Evolutionary conservation across 352 stramenopile genomes (phyloP).

Genomic region (Globisporangium parvum): DNA sequence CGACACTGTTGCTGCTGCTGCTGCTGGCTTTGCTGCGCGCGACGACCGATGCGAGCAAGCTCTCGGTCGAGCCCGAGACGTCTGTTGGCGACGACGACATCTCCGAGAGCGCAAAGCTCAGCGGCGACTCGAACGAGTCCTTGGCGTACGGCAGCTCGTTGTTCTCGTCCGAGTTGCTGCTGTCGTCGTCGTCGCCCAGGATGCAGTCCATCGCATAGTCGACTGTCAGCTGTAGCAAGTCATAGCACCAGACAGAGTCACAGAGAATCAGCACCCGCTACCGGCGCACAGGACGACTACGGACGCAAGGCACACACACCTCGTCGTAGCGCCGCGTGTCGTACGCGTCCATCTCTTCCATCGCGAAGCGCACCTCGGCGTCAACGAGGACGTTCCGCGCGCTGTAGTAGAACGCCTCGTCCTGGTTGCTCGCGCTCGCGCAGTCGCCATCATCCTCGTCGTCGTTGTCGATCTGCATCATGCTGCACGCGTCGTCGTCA

Average conservation of each 20-base stretch:
- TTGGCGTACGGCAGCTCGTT: constrained; percentile 60
- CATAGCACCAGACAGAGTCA: too few species aligned
- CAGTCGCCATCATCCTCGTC: constrained; percentile 26
- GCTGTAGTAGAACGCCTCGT: constrained; percentile 46
- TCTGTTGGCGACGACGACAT: constrained; percentile 71
- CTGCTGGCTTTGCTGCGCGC: constrained; percentile 10
- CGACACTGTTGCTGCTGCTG: too few species aligned
- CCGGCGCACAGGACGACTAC: too few species aligned
- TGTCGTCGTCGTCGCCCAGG: constrained; percentile 51
- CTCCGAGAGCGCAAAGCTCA: constrained; percentile 39
- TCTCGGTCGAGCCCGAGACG: constrained; percentile 38
- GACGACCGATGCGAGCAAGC: constrained; percentile 33
- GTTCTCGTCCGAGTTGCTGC: constrained; percentile 32
- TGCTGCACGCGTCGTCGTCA: constrained; percentile 13
- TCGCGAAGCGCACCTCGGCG: constrained; percentile 48
- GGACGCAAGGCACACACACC: too few species aligned
- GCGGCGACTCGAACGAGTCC: constrained; percentile 50
- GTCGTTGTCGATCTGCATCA: constrained; percentile 47
- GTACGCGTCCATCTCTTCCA: constrained; percentile 76
- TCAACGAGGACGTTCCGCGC: constrained; percentile 39
- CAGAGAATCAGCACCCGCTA: too few species aligned
- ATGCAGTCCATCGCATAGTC: constrained; percentile 72
- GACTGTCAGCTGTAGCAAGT: constrained; percentile 23
- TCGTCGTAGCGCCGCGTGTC: constrained; percentile 61
- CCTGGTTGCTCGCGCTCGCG: constrained; percentile 11